Evolutionary conservation across 768 basidiomycete species (phyloP), one percentile per base, ranked within the genome.

Genomic region (Amanita subjunquillea): DNA sequence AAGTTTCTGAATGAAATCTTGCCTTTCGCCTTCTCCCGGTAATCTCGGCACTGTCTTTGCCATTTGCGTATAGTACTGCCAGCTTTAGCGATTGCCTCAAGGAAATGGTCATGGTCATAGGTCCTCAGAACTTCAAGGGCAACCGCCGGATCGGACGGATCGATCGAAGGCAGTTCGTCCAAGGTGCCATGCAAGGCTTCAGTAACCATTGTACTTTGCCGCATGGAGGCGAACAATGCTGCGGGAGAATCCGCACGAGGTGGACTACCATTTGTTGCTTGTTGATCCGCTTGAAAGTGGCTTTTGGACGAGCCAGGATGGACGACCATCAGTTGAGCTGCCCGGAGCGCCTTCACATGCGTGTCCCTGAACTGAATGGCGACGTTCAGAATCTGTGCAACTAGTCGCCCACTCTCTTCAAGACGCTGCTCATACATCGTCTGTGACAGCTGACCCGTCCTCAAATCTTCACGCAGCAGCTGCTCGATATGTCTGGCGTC

Each of bases 1-100:
- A 98, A 98, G 69, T 94, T 95, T 59, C 91, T 76, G 68, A 97
- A 97, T 0, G 94, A 88, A 52, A 99, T 95, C 69, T 96, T 96
- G 53, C 93, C 91, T 67, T 87, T 92, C 13, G 93, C 87, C n/a
- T 89, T 81, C 58, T 98, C 95, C 42, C 93, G 78, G 54, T 97
- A 98, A 58, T 91, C 86, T 63, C 91, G 95, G 70, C 91, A 95
- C 63, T 94, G 92, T 64, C 92, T 96, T 70, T 93, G 90, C 92
- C 93, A 98, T 65, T 95, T 96, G 52, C 90, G 84, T 54, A 93
- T 87, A 8, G 89, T 87, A 12, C 86, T 79, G n/a, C 85, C 85
- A 9, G 85, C 81, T 64, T 91, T 91, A 51, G 74, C 70, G 41
- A 97, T 79, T 0, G 83, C 82, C 48, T 95, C 93, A 46, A 89